phyloP scores from a whole-genome alignment of 2,329 filamentous ascomycete genomes.

The Tympanopsis confertula region DNA sequence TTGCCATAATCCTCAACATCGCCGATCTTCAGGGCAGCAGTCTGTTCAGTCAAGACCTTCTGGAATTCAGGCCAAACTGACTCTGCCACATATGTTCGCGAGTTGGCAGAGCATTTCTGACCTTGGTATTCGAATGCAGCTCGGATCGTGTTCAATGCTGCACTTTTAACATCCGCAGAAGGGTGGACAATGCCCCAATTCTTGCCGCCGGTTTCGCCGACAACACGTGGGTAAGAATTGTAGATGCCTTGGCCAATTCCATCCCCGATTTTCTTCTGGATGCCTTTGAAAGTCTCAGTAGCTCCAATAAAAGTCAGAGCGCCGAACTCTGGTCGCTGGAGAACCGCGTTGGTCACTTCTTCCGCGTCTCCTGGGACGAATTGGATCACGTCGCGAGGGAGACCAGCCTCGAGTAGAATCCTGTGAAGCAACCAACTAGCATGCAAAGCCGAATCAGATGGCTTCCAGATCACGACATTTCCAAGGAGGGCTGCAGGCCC shows the following conservation, averaged over 20 bases:
- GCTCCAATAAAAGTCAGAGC: constrained; percentile 93
- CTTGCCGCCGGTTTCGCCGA: constrained; percentile 86
- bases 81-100: constrained; percentile 65
- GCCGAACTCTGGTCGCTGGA: constrained; percentile 70
- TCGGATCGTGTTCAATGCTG: constrained; percentile 70
- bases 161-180: constrained; percentile 67
- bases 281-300: constrained; percentile 77
- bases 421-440: constrained; percentile 85
- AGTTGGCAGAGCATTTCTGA: constrained; percentile 82
- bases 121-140: constrained; percentile 86
- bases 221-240: constrained; percentile 73
- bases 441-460: constrained; percentile 78
- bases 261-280: constrained; percentile 76
- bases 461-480: constrained; percentile 95
- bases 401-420: constrained; percentile 80
- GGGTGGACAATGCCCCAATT: constrained; percentile 80
- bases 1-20: constrained; percentile 56
- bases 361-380: constrained; percentile 83
- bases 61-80: constrained; percentile 67
- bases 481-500: constrained; percentile 77
- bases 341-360: constrained; percentile 66
- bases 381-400: constrained; percentile 82
- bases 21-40: constrained; percentile 59
- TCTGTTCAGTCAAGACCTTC: constrained; percentile 54
- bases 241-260: constrained; percentile 75